A percentile compares a stretch with the other conserved stretches of the same genome.
phyloP scores from a whole-genome alignment of 2,329 filamentous ascomycete genomes.

The Hypoxylon sp. region DNA sequence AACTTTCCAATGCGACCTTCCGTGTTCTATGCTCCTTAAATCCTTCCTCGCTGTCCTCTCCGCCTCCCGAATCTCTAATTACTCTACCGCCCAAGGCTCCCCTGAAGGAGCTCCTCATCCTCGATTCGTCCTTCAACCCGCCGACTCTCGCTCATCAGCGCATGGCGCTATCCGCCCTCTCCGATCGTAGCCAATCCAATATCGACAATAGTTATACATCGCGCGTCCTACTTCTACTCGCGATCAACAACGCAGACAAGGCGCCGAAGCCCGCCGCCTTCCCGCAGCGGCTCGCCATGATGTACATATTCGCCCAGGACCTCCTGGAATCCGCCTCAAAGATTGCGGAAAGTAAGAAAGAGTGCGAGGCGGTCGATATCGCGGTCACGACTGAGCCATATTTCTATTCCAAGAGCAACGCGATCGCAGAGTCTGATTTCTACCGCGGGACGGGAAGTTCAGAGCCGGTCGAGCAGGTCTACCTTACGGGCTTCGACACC shows the following conservation, averaged over 20 bases:
- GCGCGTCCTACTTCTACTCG: slow-evolving; percentile 71
- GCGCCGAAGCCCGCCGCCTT: slow-evolving; percentile 77
- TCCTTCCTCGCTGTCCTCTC: slow-evolving; percentile 20
- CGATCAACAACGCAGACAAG: slow-evolving; percentile 77
- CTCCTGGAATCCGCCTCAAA: slow-evolving; percentile 49
- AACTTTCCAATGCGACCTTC: slow-evolving; percentile 60
- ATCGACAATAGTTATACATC: slow-evolving; percentile 31
- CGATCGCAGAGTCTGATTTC: slow-evolving; percentile 65
- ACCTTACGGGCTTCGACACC: slow-evolving; percentile 83
- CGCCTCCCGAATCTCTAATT: slow-evolving; percentile 28
- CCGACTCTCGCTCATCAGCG: slow-evolving; percentile 73
- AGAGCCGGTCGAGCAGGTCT: slow-evolving; percentile 67
- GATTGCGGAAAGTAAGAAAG: neutral
- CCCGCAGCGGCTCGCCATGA: slow-evolving; percentile 77
- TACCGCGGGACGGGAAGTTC: slow-evolving; percentile 54
- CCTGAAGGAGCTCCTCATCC: slow-evolving; percentile 64
- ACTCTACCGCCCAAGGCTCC: slow-evolving; percentile 45
- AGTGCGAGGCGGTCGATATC: slow-evolving; percentile 68
- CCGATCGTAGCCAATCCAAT: slow-evolving; percentile 18
- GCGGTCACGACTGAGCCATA: slow-evolving; percentile 80
- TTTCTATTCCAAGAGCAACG: slow-evolving; percentile 78
- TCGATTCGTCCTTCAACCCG: slow-evolving; percentile 79
- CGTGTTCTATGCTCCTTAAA: slow-evolving; percentile 61
- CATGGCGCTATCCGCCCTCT: slow-evolving; percentile 67
- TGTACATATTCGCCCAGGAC: slow-evolving; percentile 76